Evolutionary conservation across 169 alveolate species (phyloP), one percentile per base, ranked within the genome.

Genomic region (Plasmodium yoelii): DNA sequence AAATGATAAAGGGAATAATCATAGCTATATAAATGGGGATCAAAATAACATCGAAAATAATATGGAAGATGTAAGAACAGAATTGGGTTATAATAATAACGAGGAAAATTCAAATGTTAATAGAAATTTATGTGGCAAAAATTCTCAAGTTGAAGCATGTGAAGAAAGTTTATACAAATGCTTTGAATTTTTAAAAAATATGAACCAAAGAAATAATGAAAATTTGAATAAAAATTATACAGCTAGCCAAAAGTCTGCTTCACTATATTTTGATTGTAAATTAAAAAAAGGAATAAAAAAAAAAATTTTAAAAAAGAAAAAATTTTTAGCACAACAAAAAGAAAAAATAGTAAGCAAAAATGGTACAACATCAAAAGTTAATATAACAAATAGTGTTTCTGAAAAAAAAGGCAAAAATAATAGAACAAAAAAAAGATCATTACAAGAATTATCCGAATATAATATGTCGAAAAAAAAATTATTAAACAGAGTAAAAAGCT

Each of bases 121-220:
- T 34, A 26, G 26, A 3, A 77, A 49, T 24, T 56, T 75, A 44
- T 49, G 34, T 44, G 88, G 65, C 28, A 64, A 51, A 34, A 77
- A 64, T 39, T 44, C 34, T 8, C 59, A 77, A 34, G 9, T 26
- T 47, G 77, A 61, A 44, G 51, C 77, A 39, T 77, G 77, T 34
- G 88, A 77, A 77, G 88, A 77, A 44, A 77, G 88, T 28, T 57
- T 77, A 64, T 77, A 57, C 49, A 77, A 77, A 77, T 77, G 88
- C 18, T 77, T 63, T 15, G 88, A 77, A 46, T 77, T 77, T 64
- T 77, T 77, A 64, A 77, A 77, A 77, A 77, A 77, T 34, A 61
- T 77, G 55, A 77, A 77, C 34, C 65, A 68, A 39, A 63, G 5
- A 24, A 63, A 63, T 77, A 69, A 15, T 8, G 88, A 77, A 26